Base-by-base conservation (phyloP, 2,329 filamentous ascomycete species). In the Thielaviopsis musarum region DNA sequence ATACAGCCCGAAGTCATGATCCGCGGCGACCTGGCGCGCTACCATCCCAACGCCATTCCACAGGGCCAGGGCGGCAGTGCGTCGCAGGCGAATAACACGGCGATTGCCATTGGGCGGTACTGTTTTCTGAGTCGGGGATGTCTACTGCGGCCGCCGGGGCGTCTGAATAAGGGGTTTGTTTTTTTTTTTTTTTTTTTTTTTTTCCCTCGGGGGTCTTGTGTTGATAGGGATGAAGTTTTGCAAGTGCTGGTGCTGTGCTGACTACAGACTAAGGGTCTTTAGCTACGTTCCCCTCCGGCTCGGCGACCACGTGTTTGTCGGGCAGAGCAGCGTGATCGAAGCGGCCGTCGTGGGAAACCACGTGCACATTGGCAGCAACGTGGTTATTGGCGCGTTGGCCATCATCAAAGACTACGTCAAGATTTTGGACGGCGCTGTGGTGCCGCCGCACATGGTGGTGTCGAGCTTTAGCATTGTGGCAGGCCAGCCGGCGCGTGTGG, bases 1-100 rank as follows among this genome's bases (percentile, higher is more conserved):
- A 95, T 98, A 68, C 90, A 95, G 77, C 86, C 90, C 63, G 91
- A 95, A 68, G 91, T 90, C 66, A 90, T 93, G 72, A 89, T 98
- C 68, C 85, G 93, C 54, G 93, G 91, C 52, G 93, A 98, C 68
- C 81, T 98, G 19, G 79, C 85, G 52, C 81, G 77, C 58, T 82
- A 77, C 7, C 75, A 73, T 9, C 73, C 76, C 2, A 68, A 75
- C 1, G 70, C 74, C 1, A 73, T 73, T 24, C 66, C 69, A 7
- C 63, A 68, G 17, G 70, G 69, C 38, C 65, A 69, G 21, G 70
- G 61, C 2, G 56, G 52, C 24, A 19, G 17, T 5, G 52, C 56
- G 45, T 57, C 74, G 1, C 71, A 77, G 0, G 75, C 67, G 57
- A 81, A 69, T 69, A 82, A 74, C 65, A 83, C 80, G 1, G 84